Evolutionary conservation across 345 rosid genomes (phyloP).

Genomic region (Eucalyptus pauciflora): DNA sequence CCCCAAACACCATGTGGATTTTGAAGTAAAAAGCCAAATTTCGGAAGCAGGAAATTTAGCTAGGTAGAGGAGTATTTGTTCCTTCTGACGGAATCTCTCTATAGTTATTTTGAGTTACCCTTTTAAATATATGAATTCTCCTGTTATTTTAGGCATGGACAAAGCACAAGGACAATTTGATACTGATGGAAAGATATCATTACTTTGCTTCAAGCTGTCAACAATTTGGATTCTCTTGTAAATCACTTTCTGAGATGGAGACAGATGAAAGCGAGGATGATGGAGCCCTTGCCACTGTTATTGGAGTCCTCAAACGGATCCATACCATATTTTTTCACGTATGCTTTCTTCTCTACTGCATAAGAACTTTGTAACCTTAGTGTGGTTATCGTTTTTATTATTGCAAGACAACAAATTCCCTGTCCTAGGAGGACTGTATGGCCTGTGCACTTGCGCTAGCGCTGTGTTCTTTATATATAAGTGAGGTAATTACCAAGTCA

Average conservation of each 20-base stretch:
- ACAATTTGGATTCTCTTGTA: constrained; percentile 61
- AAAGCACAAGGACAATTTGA: constrained; percentile 75
- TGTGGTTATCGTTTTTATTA: background rate
- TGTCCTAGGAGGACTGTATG: background rate
- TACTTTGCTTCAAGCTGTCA: constrained; percentile 85
- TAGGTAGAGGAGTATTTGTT: background rate
- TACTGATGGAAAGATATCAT: constrained; percentile 86
- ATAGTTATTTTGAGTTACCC: background rate
- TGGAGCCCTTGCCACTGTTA: constrained; percentile 73
- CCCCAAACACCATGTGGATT: background rate
- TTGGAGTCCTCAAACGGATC: constrained; percentile 38
- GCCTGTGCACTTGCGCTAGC: background rate
- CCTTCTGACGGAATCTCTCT: background rate
- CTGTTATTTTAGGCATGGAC: constrained; percentile 49
- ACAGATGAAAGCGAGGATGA: constrained; percentile 66
- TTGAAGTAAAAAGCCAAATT: background rate
- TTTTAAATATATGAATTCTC: background rate
- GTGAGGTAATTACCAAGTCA: background rate
- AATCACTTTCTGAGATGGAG: constrained; percentile 68
- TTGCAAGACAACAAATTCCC: background rate
- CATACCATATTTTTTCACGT: constrained; percentile 63
- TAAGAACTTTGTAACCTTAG: background rate
- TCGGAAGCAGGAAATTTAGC: background rate
- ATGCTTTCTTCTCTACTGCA: background rate
- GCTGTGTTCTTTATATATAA: background rate